Base-by-base conservation (phyloP, 2,329 filamentous ascomycete species). In the Epichloe amarillans region DNA sequence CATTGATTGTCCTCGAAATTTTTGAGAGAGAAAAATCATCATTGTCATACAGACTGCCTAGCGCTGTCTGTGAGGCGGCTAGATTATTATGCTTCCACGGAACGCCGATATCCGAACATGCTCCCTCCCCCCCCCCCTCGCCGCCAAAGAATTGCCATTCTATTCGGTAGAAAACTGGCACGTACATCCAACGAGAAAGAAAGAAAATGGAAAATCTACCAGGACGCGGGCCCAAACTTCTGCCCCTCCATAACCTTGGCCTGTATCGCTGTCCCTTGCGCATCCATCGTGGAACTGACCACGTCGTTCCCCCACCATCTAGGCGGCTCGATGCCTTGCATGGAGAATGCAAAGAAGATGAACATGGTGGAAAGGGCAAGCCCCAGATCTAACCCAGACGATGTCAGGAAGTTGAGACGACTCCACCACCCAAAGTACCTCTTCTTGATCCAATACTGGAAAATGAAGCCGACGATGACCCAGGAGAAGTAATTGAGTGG, bases 401-500 rank as follows among this genome's bases (percentile, higher is more conserved):
- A 83, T 0, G 84, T 83, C 53, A 88, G 66, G 59, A 85, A 88
- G 67, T 87, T 88, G 61, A 86, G 77, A 26, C 82, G 74, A 64
- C 77, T 79, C 85, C 85, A 88, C 84, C 84, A 88, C 30, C 69
- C 74, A 54, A 79, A 80, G 62, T 79, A 74, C 14, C 74, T 72
- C 59, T 77, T 76, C 64, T 81, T 80, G 61, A 88, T 77, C 60
- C 71, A 74, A 63, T 79, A 80, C 63, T 88, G 84, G 71, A 88
- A 88, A 35, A 84, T 54, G 57, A 79, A 80, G 33, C 84, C 85
- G 3, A 88, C 80, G 51, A 84, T 67, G 17, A 80, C 82, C 84
- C 84, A 88, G n/a, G 76, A 75, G 36, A 85, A 75, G 62, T 86
- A 88, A 66, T 85, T 87, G 52, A 88, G 75, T 0, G 84, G 83